These are phyloP conservation scores for Penicillium subrubescens DNA, from an alignment of 495 filamentous ascomycete genomes.

Conservation along the genomic window DNA sequence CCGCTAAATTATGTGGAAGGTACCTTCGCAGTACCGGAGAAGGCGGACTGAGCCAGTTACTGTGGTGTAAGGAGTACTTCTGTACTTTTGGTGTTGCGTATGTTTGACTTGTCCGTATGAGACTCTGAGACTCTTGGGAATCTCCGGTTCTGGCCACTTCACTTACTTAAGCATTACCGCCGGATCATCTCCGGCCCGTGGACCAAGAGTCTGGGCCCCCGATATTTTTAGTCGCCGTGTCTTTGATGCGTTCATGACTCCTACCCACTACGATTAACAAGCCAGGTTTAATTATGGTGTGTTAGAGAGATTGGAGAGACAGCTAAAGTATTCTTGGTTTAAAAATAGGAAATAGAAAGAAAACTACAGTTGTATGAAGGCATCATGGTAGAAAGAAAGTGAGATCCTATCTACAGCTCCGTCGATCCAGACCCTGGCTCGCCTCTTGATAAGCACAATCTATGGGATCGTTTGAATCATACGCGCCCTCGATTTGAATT, in stretches of 20 bases:
- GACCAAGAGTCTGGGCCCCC: conserved; percentile 11
- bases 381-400: background rate
- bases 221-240: conserved; percentile 10
- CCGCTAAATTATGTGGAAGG: conserved; percentile 20
- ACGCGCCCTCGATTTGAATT: conserved; percentile 7
- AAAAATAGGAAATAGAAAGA: background rate
- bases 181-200: conserved; percentile 21
- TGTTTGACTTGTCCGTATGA: background rate
- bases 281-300: background rate
- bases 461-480: background rate
- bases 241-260: conserved; percentile 10
- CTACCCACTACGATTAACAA: background rate
- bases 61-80: background rate
- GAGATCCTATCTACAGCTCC: background rate
- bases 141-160: conserved; percentile 19
- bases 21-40: conserved; percentile 17
- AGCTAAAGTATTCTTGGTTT: background rate
- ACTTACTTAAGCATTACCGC: background rate
- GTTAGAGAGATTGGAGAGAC: background rate
- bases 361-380: background rate
- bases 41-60: background rate
- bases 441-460: conserved; percentile 15
- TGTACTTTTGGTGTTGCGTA: background rate
- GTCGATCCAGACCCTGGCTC: background rate
- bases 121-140: no score